phyloP scores from a whole-genome alignment of 768 basidiomycete species.

The Strobilomyces confusus region DNA sequence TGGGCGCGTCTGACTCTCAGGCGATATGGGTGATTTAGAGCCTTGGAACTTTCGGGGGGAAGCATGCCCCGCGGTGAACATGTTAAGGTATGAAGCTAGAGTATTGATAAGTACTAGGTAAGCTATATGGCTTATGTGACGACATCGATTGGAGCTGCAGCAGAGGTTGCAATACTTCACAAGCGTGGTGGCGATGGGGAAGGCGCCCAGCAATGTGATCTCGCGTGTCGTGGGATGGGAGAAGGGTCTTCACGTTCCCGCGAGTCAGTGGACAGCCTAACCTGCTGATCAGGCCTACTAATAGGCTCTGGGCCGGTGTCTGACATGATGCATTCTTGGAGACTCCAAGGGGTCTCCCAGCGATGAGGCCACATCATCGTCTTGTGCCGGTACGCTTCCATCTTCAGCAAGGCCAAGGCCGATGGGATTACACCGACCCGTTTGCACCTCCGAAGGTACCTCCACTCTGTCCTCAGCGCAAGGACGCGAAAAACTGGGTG shows the following conservation, averaged over 20 bases:
- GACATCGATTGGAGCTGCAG: no score
- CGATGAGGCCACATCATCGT: background rate
- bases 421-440: background rate
- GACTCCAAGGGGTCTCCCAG: background rate
- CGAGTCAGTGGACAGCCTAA: background rate
- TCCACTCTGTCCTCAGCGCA: slow-evolving; percentile 1
- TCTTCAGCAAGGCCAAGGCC: background rate
- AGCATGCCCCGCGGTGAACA: no score
- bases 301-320: background rate
- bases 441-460: background rate
- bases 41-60: no score
- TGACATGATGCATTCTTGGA: background rate
- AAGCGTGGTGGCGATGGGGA: background rate
- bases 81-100: slow-evolving; percentile 8
- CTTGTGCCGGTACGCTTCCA: background rate
- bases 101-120: slow-evolving; percentile 1
- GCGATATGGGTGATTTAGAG: no score
- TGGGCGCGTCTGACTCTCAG: no score
- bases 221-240: background rate
- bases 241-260: background rate
- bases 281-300: no score
- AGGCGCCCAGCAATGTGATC: background rate
- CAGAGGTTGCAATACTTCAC: background rate
- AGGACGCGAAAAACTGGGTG: background rate
- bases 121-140: background rate